phyloP scores from a whole-genome alignment of 2,329 filamentous ascomycete species.

The Claviceps quebecensis region DNA sequence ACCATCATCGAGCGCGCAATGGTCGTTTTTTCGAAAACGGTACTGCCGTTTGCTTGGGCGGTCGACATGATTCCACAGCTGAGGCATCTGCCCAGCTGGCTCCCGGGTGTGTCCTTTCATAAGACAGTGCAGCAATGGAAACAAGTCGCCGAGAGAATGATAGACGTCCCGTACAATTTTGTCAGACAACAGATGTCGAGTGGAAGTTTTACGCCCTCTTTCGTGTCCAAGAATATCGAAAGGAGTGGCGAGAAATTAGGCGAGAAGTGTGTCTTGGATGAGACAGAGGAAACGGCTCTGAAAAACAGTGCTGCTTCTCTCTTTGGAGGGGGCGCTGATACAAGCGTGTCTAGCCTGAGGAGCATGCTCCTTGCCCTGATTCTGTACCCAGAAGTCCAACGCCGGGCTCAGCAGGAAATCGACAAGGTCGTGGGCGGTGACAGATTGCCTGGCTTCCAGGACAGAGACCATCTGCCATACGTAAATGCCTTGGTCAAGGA shows the following conservation, averaged over 20 bases:
- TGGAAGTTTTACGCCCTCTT: conserved; percentile 11
- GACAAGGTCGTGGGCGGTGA: conserved; percentile 27
- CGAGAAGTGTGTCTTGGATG: neutral
- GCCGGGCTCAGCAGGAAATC: conserved; percentile 25
- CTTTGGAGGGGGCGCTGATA: conserved; percentile 9
- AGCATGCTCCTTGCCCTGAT: conserved; percentile 33
- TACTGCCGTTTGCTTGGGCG: conserved; percentile 17
- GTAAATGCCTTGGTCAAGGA: conserved; percentile 18
- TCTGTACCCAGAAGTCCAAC: conserved; percentile 26
- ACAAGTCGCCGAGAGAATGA: conserved; percentile 7
- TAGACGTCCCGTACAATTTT: conserved; percentile 17
- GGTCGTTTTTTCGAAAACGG: conserved; percentile 14
- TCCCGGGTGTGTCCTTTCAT: conserved; percentile 19
- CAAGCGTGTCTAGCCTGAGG: neutral
- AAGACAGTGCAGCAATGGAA: conserved; percentile 15
- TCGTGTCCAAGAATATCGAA: conserved; percentile 11
- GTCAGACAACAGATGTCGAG: conserved; percentile 14
- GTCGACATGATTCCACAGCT: conserved; percentile 20
- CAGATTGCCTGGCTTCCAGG: conserved; percentile 27
- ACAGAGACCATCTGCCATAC: conserved; percentile 31
- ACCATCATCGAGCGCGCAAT: conserved; percentile 16
- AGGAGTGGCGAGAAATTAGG: neutral
- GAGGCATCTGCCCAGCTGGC: conserved; percentile 15
- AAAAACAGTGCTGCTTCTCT: conserved; percentile 2
- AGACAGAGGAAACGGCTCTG: conserved; percentile 1